phyloP scores from a whole-genome alignment of 2,329 filamentous ascomycete genomes.

The Neopestalotiopsis clavispora region DNA sequence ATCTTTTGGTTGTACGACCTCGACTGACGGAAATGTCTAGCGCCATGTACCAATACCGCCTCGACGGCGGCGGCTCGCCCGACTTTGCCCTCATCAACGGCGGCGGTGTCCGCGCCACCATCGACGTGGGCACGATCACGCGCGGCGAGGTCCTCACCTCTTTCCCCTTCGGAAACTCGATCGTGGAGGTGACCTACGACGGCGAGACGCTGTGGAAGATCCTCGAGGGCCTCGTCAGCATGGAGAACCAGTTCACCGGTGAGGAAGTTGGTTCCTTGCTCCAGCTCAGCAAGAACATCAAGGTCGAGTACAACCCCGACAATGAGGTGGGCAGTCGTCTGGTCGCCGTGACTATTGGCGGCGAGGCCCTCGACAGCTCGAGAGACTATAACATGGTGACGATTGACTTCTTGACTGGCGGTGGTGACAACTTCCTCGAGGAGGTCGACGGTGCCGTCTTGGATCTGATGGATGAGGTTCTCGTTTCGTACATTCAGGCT shows the following conservation, averaged over 20 bases:
- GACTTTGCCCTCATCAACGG: constrained; percentile 68
- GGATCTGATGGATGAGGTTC: constrained; percentile 56
- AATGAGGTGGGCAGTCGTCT: constrained; percentile 55
- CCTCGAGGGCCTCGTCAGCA: constrained; percentile 63
- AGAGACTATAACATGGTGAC: constrained; percentile 63
- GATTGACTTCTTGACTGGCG: constrained; percentile 65
- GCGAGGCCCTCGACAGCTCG: constrained; percentile 49
- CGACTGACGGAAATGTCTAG: constrained; percentile 35
- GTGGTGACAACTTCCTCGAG: constrained; percentile 65
- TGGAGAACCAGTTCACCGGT: constrained; percentile 59
- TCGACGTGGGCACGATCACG: constrained; percentile 64
- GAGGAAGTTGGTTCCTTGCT: constrained; percentile 61
- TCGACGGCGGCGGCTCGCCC: constrained; percentile 49
- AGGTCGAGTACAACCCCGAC: constrained; percentile 60
- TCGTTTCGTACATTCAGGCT: constrained; percentile 51
- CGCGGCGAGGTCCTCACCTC: constrained; percentile 67
- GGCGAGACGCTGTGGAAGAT: constrained; percentile 61
- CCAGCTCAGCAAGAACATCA: constrained; percentile 63
- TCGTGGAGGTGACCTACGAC: constrained; percentile 60
- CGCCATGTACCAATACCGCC: constrained; percentile 66
- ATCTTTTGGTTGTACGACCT: neutral
- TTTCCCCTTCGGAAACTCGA: constrained; percentile 69
- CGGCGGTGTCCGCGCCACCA: constrained; percentile 67
- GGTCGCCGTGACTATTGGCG: constrained; percentile 56
- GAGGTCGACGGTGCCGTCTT: constrained; percentile 42